These are phyloP conservation scores for Kockovaella imperatae DNA, from an alignment of 768 basidiomycete species.

Conservation along the genomic window DNA sequence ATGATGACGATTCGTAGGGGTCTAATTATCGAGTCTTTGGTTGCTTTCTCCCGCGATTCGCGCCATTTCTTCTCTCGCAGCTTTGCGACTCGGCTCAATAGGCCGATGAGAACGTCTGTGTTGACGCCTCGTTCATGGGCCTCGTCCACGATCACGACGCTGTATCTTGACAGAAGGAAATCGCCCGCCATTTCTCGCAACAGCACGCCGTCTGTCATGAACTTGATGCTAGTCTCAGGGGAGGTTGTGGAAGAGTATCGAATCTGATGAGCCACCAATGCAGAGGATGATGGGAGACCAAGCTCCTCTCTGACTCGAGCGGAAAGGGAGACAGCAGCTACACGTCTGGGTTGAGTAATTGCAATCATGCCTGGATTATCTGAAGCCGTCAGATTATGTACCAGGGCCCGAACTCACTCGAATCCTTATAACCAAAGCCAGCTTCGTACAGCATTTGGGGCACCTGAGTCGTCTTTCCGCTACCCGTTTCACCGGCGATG, in stretches of 20 bases:
- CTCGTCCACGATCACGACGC: constrained; percentile 91
- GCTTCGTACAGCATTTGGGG: constrained; percentile 98
- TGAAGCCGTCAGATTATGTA: constrained; percentile 35
- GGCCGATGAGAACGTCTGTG: constrained; percentile 93
- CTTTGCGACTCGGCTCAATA: constrained; percentile 85
- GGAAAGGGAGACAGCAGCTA: constrained; percentile 95
- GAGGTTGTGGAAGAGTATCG: constrained; percentile 93
- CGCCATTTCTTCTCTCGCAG: constrained; percentile 81
- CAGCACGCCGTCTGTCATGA: constrained; percentile 98
- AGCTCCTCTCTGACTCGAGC: constrained; percentile 86
- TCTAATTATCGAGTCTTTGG: constrained; percentile 42
- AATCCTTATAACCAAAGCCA: constrained; percentile 75
- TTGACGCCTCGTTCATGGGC: constrained; percentile 98
- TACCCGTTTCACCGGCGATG: constrained; percentile 91
- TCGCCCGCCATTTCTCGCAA: constrained; percentile 85
- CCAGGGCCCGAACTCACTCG: constrained; percentile 53
- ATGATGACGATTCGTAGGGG: constrained; percentile 92
- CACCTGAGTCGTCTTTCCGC: constrained; percentile 96
- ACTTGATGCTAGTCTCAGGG: constrained; percentile 84
- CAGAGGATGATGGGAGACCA: constrained; percentile 59
- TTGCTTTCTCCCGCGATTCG: constrained; percentile 50
- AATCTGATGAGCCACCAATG: constrained; percentile 88
- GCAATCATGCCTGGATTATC: constrained; percentile 98
- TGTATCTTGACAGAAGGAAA: constrained; percentile 88
- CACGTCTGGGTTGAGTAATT: constrained; percentile 91